These are phyloP conservation scores for Xylaria sp. DNA, from an alignment of 2,329 filamentous ascomycete species.

Conservation along the genomic window DNA sequence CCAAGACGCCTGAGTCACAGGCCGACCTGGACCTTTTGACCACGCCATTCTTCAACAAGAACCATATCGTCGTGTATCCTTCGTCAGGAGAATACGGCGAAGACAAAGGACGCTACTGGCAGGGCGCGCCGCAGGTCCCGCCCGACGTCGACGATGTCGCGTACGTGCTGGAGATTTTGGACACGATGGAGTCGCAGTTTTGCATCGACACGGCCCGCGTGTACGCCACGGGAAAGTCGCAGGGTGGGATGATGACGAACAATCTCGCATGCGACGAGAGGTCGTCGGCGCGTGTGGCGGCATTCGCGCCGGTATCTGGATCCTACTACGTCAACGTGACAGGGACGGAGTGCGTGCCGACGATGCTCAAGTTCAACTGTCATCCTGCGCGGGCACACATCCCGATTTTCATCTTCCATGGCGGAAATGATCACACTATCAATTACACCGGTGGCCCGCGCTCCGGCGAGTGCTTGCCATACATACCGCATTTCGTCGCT, in stretches of 20 bases:
- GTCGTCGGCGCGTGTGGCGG: constrained; percentile 42
- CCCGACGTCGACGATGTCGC: constrained; percentile 43
- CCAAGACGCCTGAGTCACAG: constrained; percentile 35
- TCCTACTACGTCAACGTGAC: constrained; percentile 44
- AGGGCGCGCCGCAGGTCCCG: constrained; percentile 38
- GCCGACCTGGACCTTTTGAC: constrained; percentile 39
- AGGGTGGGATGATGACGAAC: constrained; percentile 45
- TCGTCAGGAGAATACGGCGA: constrained; percentile 32
- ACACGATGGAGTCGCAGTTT: constrained; percentile 41
- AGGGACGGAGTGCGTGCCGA: constrained; percentile 47
- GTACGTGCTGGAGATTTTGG: constrained; percentile 44
- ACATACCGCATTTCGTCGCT: constrained; percentile 54
- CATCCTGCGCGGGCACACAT: constrained; percentile 50
- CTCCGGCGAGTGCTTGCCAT: constrained; percentile 55
- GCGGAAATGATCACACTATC: constrained; percentile 59
- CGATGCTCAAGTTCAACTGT: constrained; percentile 53
- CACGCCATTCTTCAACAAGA: constrained; percentile 36
- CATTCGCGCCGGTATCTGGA: constrained; percentile 46
- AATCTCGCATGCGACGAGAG: constrained; percentile 43
- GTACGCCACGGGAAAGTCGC: constrained; percentile 47
- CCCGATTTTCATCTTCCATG: constrained; percentile 62
- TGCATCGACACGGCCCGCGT: constrained; percentile 45
- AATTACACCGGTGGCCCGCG: constrained; percentile 56
- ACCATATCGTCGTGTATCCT: constrained; percentile 40
- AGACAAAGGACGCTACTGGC: constrained; percentile 32